phyloP scores from a whole-genome alignment of 768 basidiomycete species.

The Boletus sp. region DNA sequence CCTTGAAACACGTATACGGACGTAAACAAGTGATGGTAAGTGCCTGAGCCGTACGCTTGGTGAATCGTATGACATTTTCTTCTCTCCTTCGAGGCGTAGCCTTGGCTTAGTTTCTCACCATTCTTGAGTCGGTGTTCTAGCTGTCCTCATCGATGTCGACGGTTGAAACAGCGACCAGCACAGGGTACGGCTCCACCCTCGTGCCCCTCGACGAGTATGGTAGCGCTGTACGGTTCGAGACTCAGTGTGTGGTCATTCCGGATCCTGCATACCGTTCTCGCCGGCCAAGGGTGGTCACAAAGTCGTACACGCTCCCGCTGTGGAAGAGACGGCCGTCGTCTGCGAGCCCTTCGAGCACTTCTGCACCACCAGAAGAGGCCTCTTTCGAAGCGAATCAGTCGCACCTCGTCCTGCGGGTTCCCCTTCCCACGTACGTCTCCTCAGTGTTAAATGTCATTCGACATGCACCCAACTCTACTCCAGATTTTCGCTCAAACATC shows the following conservation, averaged over 20 bases:
- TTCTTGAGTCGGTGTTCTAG: background rate
- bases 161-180: background rate
- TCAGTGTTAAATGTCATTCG: background rate
- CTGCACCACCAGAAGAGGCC: constrained; percentile 22
- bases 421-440: constrained; percentile 55
- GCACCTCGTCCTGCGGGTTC: constrained; percentile 54
- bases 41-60: constrained; percentile 4
- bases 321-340: constrained; percentile 47
- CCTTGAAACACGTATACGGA: background rate
- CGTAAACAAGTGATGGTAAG: constrained; percentile 10
- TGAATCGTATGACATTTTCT: constrained; percentile 25
- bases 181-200: background rate
- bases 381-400: constrained; percentile 38
- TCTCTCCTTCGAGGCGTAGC: background rate
- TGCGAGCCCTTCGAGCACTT: constrained; percentile 14
- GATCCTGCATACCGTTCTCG: constrained; percentile 42
- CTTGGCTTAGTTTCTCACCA: background rate
- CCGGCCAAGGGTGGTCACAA: constrained; percentile 54
- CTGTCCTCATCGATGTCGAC: constrained; percentile 14
- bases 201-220: constrained; percentile 21
- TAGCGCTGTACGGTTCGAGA: constrained; percentile 64
- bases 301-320: constrained; percentile 66
- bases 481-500: constrained; percentile 45
- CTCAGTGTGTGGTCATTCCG: constrained; percentile 75
- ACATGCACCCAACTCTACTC: background rate